phyloP scores from a whole-genome alignment of 306 rosid genomes.

The Quercus glauca region DNA sequence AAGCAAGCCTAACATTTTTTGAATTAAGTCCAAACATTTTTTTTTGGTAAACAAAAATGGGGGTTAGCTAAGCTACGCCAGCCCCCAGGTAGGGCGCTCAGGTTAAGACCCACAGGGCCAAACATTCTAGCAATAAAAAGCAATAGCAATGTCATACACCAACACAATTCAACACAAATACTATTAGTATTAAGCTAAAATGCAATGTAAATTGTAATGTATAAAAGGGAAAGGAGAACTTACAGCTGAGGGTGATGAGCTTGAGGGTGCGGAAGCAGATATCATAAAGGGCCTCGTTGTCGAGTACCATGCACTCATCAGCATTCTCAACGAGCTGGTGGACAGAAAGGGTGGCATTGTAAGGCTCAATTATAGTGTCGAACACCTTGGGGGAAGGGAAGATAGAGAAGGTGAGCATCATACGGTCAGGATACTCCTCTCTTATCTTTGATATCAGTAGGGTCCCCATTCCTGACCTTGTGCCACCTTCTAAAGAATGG shows the following conservation, averaged over 20 bases:
- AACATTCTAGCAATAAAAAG: not conserved
- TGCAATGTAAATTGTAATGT: not conserved
- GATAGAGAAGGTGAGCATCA: conserved; percentile 68
- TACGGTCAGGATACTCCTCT: conserved; percentile 60
- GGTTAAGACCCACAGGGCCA: too few species aligned
- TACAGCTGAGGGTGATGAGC: conserved; percentile 63
- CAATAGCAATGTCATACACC: not conserved
- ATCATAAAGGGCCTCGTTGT: conserved; percentile 62
- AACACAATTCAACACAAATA: not conserved
- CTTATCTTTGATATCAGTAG: conserved; percentile 59
- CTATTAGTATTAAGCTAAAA: not conserved
- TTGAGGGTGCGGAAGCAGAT: conserved; percentile 62
- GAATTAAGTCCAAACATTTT: too few species aligned
- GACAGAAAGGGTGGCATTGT: conserved; percentile 59
- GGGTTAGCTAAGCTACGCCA: too few species aligned
- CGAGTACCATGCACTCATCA: conserved; percentile 66
- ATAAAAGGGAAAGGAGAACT: conserved; percentile 6
- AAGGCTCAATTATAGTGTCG: conserved; percentile 65
- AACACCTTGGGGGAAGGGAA: conserved; percentile 67
- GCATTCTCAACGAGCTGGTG: conserved; percentile 70
- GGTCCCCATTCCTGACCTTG: conserved; percentile 72
- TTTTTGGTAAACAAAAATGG: too few species aligned
- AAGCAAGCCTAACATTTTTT: too few species aligned
- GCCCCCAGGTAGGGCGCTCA: rapidly evolving
- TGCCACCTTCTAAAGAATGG: conserved; percentile 66